Conservation (phyloP, 2,329 filamentous ascomycete species). For the Alternaria dauci region DNA sequence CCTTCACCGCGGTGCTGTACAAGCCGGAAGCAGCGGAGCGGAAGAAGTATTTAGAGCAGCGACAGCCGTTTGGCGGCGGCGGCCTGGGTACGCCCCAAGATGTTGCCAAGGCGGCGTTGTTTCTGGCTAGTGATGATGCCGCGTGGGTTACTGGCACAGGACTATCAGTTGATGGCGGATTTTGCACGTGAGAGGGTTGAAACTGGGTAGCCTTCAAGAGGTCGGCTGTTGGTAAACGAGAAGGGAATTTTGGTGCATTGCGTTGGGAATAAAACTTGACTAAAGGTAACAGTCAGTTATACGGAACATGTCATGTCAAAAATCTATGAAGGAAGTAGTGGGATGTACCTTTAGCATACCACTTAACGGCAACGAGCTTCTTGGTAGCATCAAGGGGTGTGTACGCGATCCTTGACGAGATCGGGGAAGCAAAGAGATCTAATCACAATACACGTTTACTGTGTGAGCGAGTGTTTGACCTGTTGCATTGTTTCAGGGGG, state of each 20-base stretch:
- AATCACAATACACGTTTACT: background rate
- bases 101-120: conserved; percentile 53
- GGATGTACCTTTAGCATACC: background rate
- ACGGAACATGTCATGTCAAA: too few relatives aligned
- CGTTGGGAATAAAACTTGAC: too few relatives aligned
- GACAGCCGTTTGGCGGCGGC: conserved; percentile 44
- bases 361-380: background rate
- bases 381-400: background rate
- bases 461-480: background rate
- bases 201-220: background rate
- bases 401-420: background rate
- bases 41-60: conserved; percentile 18
- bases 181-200: conserved; percentile 29
- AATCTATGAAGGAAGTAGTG: too few relatives aligned
- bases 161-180: conserved; percentile 59
- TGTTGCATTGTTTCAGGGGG: conserved; percentile 4
- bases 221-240: background rate
- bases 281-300: too few relatives aligned
- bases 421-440: background rate
- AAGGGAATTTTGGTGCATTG: background rate
- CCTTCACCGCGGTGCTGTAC: conserved; percentile 36
- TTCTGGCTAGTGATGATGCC: conserved; percentile 58
- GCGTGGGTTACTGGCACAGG: conserved; percentile 56
- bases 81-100: conserved; percentile 45
- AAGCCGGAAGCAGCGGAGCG: conserved; percentile 13